Base-by-base conservation (phyloP, 139 green algal genomes). In the Micractinium conductrix region DNA sequence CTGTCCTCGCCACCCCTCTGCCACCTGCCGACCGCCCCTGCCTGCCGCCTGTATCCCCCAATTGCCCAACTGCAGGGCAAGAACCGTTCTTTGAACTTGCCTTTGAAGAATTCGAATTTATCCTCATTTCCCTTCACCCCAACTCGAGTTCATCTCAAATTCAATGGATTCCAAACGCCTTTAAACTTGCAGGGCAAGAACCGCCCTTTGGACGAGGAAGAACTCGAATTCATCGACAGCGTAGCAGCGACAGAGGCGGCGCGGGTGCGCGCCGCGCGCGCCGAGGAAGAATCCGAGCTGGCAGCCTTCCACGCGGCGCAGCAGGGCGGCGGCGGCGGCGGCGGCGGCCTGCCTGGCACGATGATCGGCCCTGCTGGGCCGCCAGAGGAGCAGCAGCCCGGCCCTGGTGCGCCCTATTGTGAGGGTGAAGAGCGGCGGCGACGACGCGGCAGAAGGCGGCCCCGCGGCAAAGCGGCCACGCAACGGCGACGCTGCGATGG, bases 141-240 rank as follows among this genome's bases (percentile, higher is more conserved):
- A n/a, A n/a, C n/a, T n/a, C n/a, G n/a, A n/a, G n/a, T n/a, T n/a
- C n/a, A n/a, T n/a, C n/a, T n/a, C n/a, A n/a, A n/a, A n/a, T n/a
- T n/a, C n/a, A n/a, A n/a, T n/a, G n/a, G n/a, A n/a, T n/a, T n/a
- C n/a, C n/a, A n/a, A n/a, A n/a, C n/a, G n/a, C n/a, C n/a, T n/a
- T n/a, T n/a, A n/a, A n/a, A n/a, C n/a, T n/a, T 53, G 68, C 89
- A 95, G 92, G 86, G 95, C 67, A 97, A 96, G 84, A 97, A 98
- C 86, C 84, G 92, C 68, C 94, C 95, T 0, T 84, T 98, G 37
- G 94, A 98, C 22, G 86, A 92, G n/a, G 95, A 98, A 14, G 95
- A 98, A 81, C 43, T 95, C 7, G 83, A 94, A 65, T 98, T 97
- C 86, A 55, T 96, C 3, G 89, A 96, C 73, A 17, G 2, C 2